Evolutionary conservation across 179 eudicot genomes (phyloP).

Genomic region (Silene coronaria): DNA sequence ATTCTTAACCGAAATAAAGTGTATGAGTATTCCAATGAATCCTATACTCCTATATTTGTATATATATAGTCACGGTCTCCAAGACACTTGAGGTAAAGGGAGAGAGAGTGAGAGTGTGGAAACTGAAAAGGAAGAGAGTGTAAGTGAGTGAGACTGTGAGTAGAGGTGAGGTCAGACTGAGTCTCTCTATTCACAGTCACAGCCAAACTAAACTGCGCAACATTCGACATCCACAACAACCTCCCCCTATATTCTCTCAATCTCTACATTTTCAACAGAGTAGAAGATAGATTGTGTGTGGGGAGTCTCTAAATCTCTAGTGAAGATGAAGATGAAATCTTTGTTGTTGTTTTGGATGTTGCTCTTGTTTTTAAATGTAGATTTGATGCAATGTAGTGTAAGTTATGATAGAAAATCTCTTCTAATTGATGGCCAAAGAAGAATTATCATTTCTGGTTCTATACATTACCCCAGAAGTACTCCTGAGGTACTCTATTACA

Average conservation of each 20-base stretch:
- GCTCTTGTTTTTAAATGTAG: constrained; percentile 12
- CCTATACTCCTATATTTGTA: too few species aligned
- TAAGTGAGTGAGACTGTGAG: constrained; percentile 1
- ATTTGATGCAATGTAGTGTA: constrained; percentile 28
- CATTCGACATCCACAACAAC: too few species aligned
- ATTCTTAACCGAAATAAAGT: too few species aligned
- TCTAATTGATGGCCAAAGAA: constrained; percentile 35
- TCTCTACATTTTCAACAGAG: constrained; percentile 13
- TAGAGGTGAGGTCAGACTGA: not conserved
- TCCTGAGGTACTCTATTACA: constrained; percentile 33
- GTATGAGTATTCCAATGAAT: too few species aligned
- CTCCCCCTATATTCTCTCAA: not conserved
- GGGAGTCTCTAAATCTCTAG: not conserved
- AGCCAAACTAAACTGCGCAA: constrained; percentile 30
- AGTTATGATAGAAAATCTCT: constrained; percentile 31
- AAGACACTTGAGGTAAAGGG: too few species aligned
- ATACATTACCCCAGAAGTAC: constrained; percentile 41
- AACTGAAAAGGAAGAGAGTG: not conserved
- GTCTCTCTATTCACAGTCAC: constrained; percentile 18
- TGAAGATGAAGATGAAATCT: constrained; percentile 11
- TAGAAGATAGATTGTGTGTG: not conserved
- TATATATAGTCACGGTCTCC: too few species aligned
- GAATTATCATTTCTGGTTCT: constrained; percentile 35
- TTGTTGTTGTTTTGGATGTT: constrained; percentile 10
- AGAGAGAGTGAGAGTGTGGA: too few species aligned